Percentiles rank a stretch among this genome's conserved stretches.
These are phyloP conservation scores for Tremella fuciformis DNA, from an alignment of 768 basidiomycete genomes.

Conservation along the genomic window DNA sequence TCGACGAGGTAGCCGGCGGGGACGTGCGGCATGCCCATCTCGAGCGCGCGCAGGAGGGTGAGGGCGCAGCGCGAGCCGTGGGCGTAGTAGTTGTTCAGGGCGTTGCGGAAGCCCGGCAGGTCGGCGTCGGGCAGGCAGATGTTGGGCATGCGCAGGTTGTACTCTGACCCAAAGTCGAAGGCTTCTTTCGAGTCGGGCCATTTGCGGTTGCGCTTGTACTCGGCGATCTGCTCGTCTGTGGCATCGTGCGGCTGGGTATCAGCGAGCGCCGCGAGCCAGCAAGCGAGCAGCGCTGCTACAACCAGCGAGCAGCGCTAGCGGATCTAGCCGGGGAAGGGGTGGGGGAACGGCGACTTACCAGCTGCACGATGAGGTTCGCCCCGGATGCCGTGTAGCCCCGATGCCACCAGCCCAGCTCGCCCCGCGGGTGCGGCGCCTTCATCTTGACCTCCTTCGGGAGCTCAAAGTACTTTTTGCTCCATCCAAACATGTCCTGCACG, in stretches of 20 bases:
- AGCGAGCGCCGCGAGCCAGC: conserved; percentile 11
- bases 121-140: conserved; percentile 20
- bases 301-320: no score
- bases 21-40: conserved; percentile 34
- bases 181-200: no score
- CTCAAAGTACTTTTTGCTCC: conserved; percentile 12
- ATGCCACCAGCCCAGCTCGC: neutral
- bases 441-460: conserved; percentile 34
- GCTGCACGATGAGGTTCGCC: conserved; percentile 29
- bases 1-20: conserved; percentile 29
- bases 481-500: no score
- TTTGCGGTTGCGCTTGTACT: neutral
- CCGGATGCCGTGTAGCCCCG: conserved; percentile 32
- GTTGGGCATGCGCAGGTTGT: conserved; percentile 7
- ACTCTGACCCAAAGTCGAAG: no score
- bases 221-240: conserved; percentile 4
- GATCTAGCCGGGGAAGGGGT: no score
- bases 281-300: no score
- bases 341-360: conserved; percentile 18
- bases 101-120: conserved; percentile 13
- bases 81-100: conserved; percentile 13
- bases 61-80: conserved; percentile 17
- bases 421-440: conserved; percentile 29
- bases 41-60: conserved; percentile 25
- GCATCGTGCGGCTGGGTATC: neutral